Evolutionary conservation across 2,329 filamentous ascomycete species (phyloP).

Genomic region (Cryphonectria naterciae): DNA sequence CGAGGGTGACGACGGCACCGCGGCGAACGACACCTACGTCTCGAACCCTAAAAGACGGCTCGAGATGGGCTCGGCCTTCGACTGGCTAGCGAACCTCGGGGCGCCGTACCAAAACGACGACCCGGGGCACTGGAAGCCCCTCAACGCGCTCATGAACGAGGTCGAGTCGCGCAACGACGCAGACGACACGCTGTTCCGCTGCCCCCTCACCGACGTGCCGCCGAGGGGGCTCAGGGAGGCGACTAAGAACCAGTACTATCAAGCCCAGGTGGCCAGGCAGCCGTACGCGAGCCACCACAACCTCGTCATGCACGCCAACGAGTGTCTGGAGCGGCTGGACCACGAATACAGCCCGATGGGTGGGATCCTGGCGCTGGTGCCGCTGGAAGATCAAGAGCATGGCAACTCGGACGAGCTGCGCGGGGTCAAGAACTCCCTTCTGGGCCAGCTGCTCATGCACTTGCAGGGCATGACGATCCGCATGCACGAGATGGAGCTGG

Average conservation of each 20-base stretch:
- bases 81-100: conserved; percentile 59
- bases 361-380: conserved; percentile 59
- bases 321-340: conserved; percentile 62
- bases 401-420: conserved; percentile 42
- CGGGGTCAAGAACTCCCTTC: conserved; percentile 53
- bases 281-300: conserved; percentile 53
- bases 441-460: conserved; percentile 62
- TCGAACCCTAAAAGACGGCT: conserved; percentile 12
- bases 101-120: conserved; percentile 54
- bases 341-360: conserved; percentile 61
- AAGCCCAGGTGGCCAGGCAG: conserved; percentile 17
- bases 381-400: conserved; percentile 42
- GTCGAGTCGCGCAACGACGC: conserved; percentile 48
- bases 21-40: neutral
- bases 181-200: conserved; percentile 48
- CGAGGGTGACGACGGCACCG: conserved; percentile 19
- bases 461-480: conserved; percentile 57
- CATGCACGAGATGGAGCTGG: conserved; percentile 61
- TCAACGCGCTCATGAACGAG: conserved; percentile 51
- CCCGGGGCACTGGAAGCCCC: conserved; percentile 49
- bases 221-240: conserved; percentile 31
- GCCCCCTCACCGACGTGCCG: conserved; percentile 44
- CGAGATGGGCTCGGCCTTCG: conserved; percentile 53
- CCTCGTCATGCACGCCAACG: conserved; percentile 61
- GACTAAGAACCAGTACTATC: conserved; percentile 23